Evolutionary conservation across 2,329 filamentous ascomycete genomes (phyloP).

Genomic region (Falciphora oryzae): DNA sequence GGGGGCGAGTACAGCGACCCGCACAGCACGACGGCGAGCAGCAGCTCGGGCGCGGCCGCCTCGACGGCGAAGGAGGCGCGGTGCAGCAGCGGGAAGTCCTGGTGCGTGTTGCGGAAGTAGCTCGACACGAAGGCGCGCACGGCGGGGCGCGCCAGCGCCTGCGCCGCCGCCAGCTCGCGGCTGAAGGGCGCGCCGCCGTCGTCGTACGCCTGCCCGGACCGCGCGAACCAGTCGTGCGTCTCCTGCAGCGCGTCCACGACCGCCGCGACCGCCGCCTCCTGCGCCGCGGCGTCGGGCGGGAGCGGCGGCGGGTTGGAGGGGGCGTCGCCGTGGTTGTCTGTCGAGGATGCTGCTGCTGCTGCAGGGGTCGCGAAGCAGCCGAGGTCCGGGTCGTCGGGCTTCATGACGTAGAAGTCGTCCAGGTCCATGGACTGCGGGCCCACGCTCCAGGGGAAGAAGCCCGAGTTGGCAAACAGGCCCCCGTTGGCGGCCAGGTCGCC

Average conservation of each 20-base stretch:
- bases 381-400: background rate
- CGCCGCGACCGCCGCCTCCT: slow-evolving; percentile 8
- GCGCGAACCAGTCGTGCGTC: slow-evolving; percentile 14
- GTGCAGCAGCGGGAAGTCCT: slow-evolving; percentile 23
- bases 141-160: slow-evolving; percentile 14
- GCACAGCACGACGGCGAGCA: slow-evolving; percentile 7
- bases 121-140: slow-evolving; percentile 16
- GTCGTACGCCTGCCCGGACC: slow-evolving; percentile 15
- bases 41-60: slow-evolving; percentile 9
- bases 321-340: background rate
- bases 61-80: slow-evolving; percentile 19
- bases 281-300: slow-evolving; percentile 9
- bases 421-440: slow-evolving; percentile 7
- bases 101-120: slow-evolving; percentile 23
- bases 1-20: slow-evolving; percentile 9
- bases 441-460: slow-evolving; percentile 15
- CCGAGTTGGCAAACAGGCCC: slow-evolving; percentile 2
- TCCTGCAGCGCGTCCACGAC: slow-evolving; percentile 13
- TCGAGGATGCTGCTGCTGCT: too few relatives aligned
- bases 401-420: background rate
- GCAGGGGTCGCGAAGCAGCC: too few relatives aligned
- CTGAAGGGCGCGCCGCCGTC: background rate
- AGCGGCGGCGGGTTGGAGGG: slow-evolving; percentile 5
- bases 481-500: slow-evolving; percentile 1
- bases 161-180: slow-evolving; percentile 12